Percentiles rank a stretch among this genome's conserved stretches.
Conservation (phyloP, 2,329 filamentous ascomycete species). For the Thielaviopsis cerberus region DNA sequence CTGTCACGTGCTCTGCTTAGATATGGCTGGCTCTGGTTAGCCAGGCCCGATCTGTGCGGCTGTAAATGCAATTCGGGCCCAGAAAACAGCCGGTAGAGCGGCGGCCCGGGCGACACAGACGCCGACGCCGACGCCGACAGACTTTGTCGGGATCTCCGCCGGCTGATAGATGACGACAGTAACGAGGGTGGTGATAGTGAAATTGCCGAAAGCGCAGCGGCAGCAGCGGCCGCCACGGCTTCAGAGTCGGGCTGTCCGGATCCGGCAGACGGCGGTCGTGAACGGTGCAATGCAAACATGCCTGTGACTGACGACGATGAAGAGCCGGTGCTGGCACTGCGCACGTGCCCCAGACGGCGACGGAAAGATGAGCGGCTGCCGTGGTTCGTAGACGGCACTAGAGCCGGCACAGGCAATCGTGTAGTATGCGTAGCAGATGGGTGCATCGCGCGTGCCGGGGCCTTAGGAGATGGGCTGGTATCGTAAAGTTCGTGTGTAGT, state of each 20-base stretch:
- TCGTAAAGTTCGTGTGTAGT: neutral
- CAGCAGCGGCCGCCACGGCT: neutral
- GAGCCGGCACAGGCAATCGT: neutral
- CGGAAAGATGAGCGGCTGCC: neutral
- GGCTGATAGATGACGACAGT: neutral
- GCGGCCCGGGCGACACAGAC: neutral
- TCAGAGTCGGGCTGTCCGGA: neutral
- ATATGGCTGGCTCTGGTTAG: too few species aligned
- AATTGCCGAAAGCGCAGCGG: neutral
- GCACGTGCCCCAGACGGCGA: constrained; percentile 2
- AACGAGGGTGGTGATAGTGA: neutral
- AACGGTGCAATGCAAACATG: neutral
- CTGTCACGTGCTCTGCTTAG: neutral
- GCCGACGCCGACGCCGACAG: neutral
- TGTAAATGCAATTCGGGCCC: neutral
- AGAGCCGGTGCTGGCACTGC: constrained; percentile 5
- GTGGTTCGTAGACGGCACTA: neutral
- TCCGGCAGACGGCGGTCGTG: neutral
- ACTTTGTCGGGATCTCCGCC: neutral
- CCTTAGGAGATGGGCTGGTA: neutral
- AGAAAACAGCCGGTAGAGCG: neutral
- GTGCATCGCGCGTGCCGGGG: neutral
- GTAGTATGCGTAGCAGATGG: neutral
- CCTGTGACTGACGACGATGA: neutral
- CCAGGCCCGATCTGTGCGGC: neutral